Evolutionary conservation across 352 stramenopile genomes (phyloP).

Genomic region (Globisporangium cylindrosporum): DNA sequence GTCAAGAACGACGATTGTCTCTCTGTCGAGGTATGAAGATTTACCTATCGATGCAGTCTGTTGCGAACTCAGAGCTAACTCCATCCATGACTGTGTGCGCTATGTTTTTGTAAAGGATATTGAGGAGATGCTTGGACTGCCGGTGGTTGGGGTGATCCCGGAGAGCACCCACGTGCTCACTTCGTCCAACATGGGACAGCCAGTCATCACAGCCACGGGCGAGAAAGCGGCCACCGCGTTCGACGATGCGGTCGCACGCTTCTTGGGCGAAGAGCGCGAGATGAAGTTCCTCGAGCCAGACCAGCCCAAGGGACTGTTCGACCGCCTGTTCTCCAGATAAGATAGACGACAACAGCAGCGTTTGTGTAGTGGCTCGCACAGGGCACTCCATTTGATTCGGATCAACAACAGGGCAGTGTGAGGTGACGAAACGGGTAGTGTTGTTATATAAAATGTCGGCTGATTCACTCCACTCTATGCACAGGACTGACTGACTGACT

Average conservation of each 20-base stretch:
- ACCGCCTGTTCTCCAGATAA: slow-evolving; percentile 62
- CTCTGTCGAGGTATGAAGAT: slow-evolving; percentile 65
- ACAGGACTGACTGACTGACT: slow-evolving; percentile 1
- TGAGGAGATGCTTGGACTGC: slow-evolving; percentile 90
- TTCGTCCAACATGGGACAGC: slow-evolving; percentile 92
- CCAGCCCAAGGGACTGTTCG: slow-evolving; percentile 76
- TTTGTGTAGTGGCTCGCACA: not conserved
- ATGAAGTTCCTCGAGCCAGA: slow-evolving; percentile 88
- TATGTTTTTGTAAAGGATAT: slow-evolving; percentile 57
- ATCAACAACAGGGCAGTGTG: not conserved
- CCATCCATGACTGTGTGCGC: not conserved
- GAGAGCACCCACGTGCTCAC: slow-evolving; percentile 89
- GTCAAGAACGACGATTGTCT: slow-evolving; percentile 89
- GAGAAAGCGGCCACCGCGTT: slow-evolving; percentile 82
- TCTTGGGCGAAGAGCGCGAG: slow-evolving; percentile 83
- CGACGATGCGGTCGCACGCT: slow-evolving; percentile 89
- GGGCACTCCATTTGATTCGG: not conserved
- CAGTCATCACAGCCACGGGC: slow-evolving; percentile 79
- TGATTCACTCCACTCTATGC: not conserved
- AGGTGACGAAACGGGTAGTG: not conserved
- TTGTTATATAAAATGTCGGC: slow-evolving; percentile 12
- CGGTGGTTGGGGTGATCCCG: slow-evolving; percentile 89
- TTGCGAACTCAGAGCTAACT: not conserved
- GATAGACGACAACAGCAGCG: not conserved
- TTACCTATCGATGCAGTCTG: not conserved